Conservation (phyloP, 2,329 filamentous ascomycete genomes). For the Colletotrichum sansevieriae region DNA sequence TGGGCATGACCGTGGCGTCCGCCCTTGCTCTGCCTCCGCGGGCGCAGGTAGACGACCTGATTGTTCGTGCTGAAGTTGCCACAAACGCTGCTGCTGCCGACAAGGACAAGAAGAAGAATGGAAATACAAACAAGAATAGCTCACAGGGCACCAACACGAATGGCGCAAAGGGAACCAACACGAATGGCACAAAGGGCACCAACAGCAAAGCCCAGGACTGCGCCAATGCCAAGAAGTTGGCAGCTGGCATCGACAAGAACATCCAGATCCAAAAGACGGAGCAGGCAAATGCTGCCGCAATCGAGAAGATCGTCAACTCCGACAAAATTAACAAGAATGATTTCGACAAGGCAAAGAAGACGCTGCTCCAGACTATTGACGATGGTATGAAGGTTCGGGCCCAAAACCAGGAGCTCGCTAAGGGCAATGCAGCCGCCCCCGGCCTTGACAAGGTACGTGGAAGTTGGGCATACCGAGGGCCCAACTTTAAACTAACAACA, state of each 20-base stretch:
- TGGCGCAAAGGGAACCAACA: background rate
- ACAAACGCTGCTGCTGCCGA: background rate
- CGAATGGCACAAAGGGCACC: background rate
- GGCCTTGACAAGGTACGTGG: slow-evolving; percentile 41
- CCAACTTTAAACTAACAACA: background rate
- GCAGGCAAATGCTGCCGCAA: slow-evolving; percentile 33
- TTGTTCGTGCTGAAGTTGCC: background rate
- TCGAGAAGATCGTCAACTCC: slow-evolving; percentile 35
- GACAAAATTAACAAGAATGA: slow-evolving; percentile 29
- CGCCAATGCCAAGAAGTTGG: slow-evolving; percentile 42
- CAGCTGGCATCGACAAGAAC: slow-evolving; percentile 44
- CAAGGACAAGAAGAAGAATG: background rate
- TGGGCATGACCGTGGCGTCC: slow-evolving; percentile 21
- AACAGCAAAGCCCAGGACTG: slow-evolving; percentile 28
- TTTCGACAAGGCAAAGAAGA: slow-evolving; percentile 40
- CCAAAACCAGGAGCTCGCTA: slow-evolving; percentile 44
- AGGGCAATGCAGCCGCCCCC: slow-evolving; percentile 32
- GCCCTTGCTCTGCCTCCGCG: slow-evolving; percentile 24
- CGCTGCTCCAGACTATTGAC: slow-evolving; percentile 43
- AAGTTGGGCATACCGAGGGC: no score
- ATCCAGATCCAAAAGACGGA: slow-evolving; percentile 45
- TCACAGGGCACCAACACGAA: background rate
- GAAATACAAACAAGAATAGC: background rate
- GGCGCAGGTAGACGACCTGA: slow-evolving; percentile 1
- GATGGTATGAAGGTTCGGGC: slow-evolving; percentile 45